Conservation (phyloP, 129 eudicot genomes). For the Deinandra increscens region DNA sequence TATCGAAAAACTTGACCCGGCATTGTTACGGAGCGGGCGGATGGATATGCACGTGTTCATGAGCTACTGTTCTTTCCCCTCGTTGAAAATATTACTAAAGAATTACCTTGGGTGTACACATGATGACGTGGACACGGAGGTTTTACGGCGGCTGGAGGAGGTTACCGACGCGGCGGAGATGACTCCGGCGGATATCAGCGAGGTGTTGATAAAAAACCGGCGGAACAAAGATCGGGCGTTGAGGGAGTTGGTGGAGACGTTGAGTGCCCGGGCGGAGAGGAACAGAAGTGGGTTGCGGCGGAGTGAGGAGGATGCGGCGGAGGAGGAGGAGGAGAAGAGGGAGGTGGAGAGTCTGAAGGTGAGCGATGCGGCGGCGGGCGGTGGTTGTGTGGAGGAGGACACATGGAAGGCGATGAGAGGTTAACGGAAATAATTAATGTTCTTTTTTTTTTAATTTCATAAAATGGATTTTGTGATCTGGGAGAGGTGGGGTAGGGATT, state of each 20-base stretch:
- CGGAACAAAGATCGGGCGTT: slow-evolving; percentile 63
- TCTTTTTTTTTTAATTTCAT: slow-evolving; percentile 1
- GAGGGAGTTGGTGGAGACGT: slow-evolving; percentile 50
- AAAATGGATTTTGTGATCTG: neutral
- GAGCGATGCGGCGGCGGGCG: slow-evolving; percentile 22
- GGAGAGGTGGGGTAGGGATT: slow-evolving; percentile 34
- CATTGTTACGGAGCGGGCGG: slow-evolving; percentile 87
- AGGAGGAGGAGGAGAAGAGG: slow-evolving; percentile 69
- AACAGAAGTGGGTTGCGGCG: slow-evolving; percentile 8
- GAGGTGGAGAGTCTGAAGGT: slow-evolving; percentile 51
- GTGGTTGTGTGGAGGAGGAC: slow-evolving; percentile 17
- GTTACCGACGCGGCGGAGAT: slow-evolving; percentile 55
- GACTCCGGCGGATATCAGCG: slow-evolving; percentile 94
- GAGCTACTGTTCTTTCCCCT: slow-evolving; percentile 61
- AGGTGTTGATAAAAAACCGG: slow-evolving; percentile 74
- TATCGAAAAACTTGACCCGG: slow-evolving; percentile 89
- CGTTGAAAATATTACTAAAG: slow-evolving; percentile 61
- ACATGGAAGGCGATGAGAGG: slow-evolving; percentile 20
- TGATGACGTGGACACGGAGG: slow-evolving; percentile 39
- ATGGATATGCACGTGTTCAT: slow-evolving; percentile 95
- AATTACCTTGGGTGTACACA: slow-evolving; percentile 63
- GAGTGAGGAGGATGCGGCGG: slow-evolving; percentile 8
- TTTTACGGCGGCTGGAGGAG: slow-evolving; percentile 39
- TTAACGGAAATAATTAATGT: slow-evolving; percentile 11
- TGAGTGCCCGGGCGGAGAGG: slow-evolving; percentile 53